Conservation (phyloP, 2,329 filamentous ascomycete genomes). For the Neonectria sp. region DNA sequence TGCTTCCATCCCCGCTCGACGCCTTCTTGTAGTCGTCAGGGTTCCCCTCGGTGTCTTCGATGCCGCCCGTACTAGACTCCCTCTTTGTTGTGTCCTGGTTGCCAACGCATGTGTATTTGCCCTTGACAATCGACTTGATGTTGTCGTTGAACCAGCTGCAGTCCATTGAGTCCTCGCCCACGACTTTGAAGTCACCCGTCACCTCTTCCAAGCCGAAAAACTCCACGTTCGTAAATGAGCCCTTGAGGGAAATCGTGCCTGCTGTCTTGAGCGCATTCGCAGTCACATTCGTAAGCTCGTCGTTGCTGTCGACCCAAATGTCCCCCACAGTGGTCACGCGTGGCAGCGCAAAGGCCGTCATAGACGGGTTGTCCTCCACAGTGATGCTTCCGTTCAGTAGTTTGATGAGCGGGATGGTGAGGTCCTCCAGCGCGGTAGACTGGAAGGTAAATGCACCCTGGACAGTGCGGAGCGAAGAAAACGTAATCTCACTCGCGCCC, state of each 20-base stretch:
- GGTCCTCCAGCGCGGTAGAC: slow-evolving; percentile 38
- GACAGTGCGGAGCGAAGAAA: slow-evolving; percentile 43
- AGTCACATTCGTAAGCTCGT: slow-evolving; percentile 45
- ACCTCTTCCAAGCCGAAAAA: slow-evolving; percentile 47
- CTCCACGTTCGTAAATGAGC: slow-evolving; percentile 45
- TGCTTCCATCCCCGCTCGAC: slow-evolving; percentile 17
- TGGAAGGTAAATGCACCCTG: slow-evolving; percentile 45
- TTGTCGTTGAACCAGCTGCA: slow-evolving; percentile 51
- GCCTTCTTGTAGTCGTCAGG: slow-evolving; percentile 45
- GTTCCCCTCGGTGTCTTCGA: slow-evolving; percentile 46
- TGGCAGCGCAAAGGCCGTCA: slow-evolving; percentile 45
- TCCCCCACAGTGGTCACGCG: slow-evolving; percentile 41
- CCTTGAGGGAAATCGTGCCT: slow-evolving; percentile 44
- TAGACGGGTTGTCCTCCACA: slow-evolving; percentile 42
- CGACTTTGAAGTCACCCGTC: slow-evolving; percentile 47
- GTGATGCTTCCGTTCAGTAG: slow-evolving; percentile 44
- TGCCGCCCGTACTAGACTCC: slow-evolving; percentile 46
- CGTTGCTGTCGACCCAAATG: slow-evolving; percentile 42
- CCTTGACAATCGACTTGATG: slow-evolving; percentile 44
- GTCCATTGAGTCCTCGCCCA: slow-evolving; percentile 46
- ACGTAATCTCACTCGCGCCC: slow-evolving; percentile 38
- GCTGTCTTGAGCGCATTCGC: slow-evolving; percentile 48
- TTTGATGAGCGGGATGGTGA: slow-evolving; percentile 45
- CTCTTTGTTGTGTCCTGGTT: slow-evolving; percentile 46
- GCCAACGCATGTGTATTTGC: slow-evolving; percentile 45